Base-by-base conservation (phyloP, 257 asterid genomes). In the Ballota nigra region DNA sequence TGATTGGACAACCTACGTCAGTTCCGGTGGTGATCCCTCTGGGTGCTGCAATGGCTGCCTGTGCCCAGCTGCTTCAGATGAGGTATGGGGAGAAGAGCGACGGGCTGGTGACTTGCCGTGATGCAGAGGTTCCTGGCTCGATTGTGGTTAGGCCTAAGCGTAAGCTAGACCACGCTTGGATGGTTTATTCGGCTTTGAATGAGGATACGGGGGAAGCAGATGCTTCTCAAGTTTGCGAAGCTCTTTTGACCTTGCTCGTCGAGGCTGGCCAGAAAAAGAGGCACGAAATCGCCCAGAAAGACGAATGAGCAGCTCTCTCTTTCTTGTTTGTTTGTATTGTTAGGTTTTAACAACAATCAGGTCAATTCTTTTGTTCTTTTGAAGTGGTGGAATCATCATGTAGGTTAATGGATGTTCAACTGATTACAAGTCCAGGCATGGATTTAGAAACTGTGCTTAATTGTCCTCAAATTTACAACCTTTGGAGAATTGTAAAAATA, bases 21-120 rank as follows among this genome's bases (percentile, higher is more conserved):
- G 82, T 95, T 61, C 98, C 99, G 0, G 96, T 92, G 24, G 87
- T 92, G 73, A 78, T 95, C 79, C 99, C 99, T 58, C 96, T 92
- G 3, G 98, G 98, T 36, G 98, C 98, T n/a, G 99, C 86, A 34
- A 95, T 95, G 99, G 97, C 98, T 52, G 97, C 98, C 5, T 92
- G 96, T 69, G 98, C 99, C 1, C 99, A 95, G 84, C 88, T 95
- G 69, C 97, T 95, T 61, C 99, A 88, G 82, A 83, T 71, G 5
- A 84, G 99, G 77, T 95, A 95, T 2, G 96, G 98, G 0, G 96
- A 89, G 85, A 92, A 92, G 86, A 95, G 98, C 6, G 99, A 95
- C 8, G 98, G 99, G 56, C 85, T 92, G 45, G 99, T 95, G 5
- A 92, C 99, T 5, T 76, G 99, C 63, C 85, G 97, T 0, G 99